Evolutionary conservation across 1,139 yeast genomes (phyloP), one percentile per base, ranked within the genome.

Genomic region (Yamadazyma sp.): DNA sequence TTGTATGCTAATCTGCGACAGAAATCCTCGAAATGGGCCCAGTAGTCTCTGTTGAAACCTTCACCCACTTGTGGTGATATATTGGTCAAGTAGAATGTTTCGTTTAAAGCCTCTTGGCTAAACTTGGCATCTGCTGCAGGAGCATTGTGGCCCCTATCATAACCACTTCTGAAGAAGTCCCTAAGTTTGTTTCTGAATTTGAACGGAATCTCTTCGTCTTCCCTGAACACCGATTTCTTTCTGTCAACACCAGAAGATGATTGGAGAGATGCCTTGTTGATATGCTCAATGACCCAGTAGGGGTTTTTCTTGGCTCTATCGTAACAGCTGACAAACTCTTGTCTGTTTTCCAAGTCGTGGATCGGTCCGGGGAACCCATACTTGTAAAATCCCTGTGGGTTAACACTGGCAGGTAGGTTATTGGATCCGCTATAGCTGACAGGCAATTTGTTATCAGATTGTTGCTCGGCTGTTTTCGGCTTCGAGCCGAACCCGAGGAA

Each of bases 61-160:
- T 86, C 96, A 5, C 98, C 98, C 2, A 92, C 96, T 61, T 92
- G 99, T 1, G 99, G 99, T 9, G 95, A 79, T 74, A 92, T 92
- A 60, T 92, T 92, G 16, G 96, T 81, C 53, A 94, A 69, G 49
- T 72, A 79, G 54, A 92, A 92, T 0, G 98, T 94, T 61, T 91
- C 96, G 59, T 92, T 84, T 97, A 94, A 91, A 10, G 98, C 98
- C 17, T 62, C 55, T 61, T 92, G 98, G 26, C 81, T 79, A 63
- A 78, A 92, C 59, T 88, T 89, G 28, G 98, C 97, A 61, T 92
- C 87, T 0, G 98, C 98, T 4, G 98, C 98, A 2, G 99, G 98
- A 0, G 96, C 97, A 55, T 87, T 87, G 61, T 92, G 99, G 3
- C 99, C 99, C 49, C 98, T 71, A 59, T 92, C 99, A 62, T 87